Conservation (phyloP, 2,329 filamentous ascomycete species). For the Teratosphaeriaceae sp. region DNA sequence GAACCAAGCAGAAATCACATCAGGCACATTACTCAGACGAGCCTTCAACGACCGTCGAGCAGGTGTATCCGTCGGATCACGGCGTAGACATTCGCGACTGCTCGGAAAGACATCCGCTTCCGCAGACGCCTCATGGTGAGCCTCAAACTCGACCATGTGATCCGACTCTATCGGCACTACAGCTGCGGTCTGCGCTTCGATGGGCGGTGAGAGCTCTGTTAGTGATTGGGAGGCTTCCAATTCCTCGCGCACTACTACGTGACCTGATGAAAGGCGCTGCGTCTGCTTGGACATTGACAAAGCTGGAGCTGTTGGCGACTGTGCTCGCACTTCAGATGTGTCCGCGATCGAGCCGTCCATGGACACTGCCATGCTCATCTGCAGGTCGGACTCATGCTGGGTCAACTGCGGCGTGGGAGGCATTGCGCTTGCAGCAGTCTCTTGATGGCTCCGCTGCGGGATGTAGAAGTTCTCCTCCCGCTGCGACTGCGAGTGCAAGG, state of each 20-base stretch:
- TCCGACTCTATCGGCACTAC: no score
- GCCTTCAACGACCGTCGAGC: constrained; percentile 21
- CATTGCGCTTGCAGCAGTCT: constrained; percentile 9
- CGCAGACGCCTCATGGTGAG: not conserved
- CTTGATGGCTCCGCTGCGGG: not conserved
- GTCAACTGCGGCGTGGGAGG: constrained; percentile 34
- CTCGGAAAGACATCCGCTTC: not conserved
- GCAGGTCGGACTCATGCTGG: constrained; percentile 16
- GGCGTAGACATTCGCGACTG: constrained; percentile 2
- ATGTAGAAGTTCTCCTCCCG: not conserved
- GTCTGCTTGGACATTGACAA: no score
- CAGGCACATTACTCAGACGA: constrained; percentile 26
- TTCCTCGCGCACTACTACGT: no score
- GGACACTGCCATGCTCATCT: no score
- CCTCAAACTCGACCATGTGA: no score
- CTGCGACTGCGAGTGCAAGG: constrained; percentile 14
- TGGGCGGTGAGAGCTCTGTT: no score
- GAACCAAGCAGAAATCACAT: constrained; percentile 32
- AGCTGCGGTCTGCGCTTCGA: no score
- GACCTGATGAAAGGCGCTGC: no score
- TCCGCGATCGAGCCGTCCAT: no score
- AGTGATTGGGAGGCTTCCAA: no score
- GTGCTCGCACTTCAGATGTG: no score
- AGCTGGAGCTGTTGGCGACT: no score
- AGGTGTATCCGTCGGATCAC: constrained; percentile 11